These are phyloP conservation scores for Eugenia klotzschiana DNA, from an alignment of 441 rosid genomes.

Conservation along the genomic window DNA sequence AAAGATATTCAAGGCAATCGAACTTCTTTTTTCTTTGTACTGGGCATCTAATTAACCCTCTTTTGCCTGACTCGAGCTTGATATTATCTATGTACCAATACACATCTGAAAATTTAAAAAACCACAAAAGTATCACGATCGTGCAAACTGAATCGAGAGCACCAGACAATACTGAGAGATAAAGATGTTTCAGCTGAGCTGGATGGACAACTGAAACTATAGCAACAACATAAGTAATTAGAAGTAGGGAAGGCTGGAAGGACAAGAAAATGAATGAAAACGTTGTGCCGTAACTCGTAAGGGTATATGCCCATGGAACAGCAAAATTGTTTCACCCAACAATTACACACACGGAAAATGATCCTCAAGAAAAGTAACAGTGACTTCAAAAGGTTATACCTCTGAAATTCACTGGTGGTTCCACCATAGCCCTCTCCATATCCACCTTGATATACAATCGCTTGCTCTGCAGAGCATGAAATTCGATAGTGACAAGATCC, in stretches of 20 bases:
- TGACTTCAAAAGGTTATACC: conserved; percentile 15
- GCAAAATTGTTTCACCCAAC: not conserved
- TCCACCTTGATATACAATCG: conserved; percentile 39
- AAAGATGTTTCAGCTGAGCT: not conserved
- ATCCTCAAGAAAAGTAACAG: not conserved
- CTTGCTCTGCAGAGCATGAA: conserved; percentile 35
- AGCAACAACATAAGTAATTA: not conserved
- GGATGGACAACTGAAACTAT: not conserved
- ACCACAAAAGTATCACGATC: not conserved
- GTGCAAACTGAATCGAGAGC: not conserved
- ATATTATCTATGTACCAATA: not conserved
- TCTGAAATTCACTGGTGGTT: conserved; percentile 20
- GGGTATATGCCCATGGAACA: not conserved
- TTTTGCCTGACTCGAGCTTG: no score
- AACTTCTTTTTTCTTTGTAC: no score
- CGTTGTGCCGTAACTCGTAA: not conserved
- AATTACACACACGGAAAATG: not conserved
- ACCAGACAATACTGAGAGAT: not conserved
- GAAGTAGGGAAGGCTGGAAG: not conserved
- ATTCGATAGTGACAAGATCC: not conserved
- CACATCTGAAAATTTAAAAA: not conserved
- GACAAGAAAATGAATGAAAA: not conserved
- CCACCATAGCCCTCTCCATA: conserved; percentile 36
- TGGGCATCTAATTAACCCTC: no score
- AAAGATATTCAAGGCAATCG: not conserved